Base-by-base conservation (phyloP, 2,329 filamentous ascomycete species). In the Fusarium ramigenum region DNA sequence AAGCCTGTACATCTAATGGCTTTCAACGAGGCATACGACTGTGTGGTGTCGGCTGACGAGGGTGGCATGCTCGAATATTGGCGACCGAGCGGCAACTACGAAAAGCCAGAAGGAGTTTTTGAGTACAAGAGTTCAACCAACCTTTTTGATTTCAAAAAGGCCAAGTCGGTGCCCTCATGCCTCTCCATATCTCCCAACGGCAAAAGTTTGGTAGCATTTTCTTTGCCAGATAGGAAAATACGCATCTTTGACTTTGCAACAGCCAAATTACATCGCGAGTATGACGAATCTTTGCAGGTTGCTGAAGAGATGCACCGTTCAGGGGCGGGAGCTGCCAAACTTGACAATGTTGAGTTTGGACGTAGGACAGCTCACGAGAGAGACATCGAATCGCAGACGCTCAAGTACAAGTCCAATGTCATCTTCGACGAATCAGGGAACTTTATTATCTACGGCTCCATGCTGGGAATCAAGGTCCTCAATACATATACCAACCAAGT, bases 51-150 rank as follows among this genome's bases (percentile, higher is more conserved):
- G 4, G 92, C 92, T 0, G 97, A 99, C 75, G 91, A 96, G 75
- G 90, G 90, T 60, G 96, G 96, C 30, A 98, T 98, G 96, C 81
- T 99, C 15, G 96, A 99, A 82, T 99, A 99, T 83, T 99, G 96
- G 96, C 89, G 90, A 65, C 95, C 96, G 1, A 89, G 89, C 70
- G 91, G 90, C 4, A 91, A 86, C 43, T 98, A 94, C 80, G 94
- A 97, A 78, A 98, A 98, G 82, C 96, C 96, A 0, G 92, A 95
- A 75, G 94, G 90, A 59, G 95, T 99, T 23, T 99, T 97, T 80
- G 89, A 94, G 75, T 93, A 95, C 84, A 99, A 99, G 84, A 97
- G 94, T 79, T 92, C 93, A 3, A 99, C 96, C 6, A 96, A 93
- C 78, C 87, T 99, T 2, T 99, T 98, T 79, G 96, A 97, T 60